These are phyloP conservation scores for Alternaria sp. DNA, from an alignment of 2,329 filamentous ascomycete species.

Conservation along the genomic window DNA sequence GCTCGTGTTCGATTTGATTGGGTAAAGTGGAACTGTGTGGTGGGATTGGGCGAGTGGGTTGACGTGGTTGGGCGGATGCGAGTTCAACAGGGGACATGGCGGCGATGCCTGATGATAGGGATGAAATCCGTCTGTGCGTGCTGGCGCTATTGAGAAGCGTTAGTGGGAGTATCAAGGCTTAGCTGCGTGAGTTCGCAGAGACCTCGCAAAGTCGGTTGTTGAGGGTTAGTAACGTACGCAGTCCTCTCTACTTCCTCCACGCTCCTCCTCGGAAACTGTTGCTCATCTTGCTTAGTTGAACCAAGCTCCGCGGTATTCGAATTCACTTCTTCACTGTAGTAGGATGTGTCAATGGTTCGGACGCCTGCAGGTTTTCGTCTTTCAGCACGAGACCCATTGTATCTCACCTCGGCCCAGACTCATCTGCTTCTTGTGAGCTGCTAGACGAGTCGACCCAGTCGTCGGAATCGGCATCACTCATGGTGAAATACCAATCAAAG, in stretches of 20 bases:
- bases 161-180: neutral
- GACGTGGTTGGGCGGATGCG: slow-evolving; percentile 3
- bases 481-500: neutral
- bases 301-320: neutral
- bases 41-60: neutral
- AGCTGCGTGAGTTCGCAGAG: neutral
- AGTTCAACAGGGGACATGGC: slow-evolving; percentile 1
- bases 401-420: neutral
- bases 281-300: neutral
- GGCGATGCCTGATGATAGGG: slow-evolving; percentile 8
- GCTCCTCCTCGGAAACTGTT: slow-evolving; percentile 2
- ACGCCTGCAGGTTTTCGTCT: neutral
- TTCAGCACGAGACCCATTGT: neutral
- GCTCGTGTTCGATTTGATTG: slow-evolving; percentile 3
- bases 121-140: slow-evolving; percentile 5
- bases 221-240: slow-evolving; percentile 8
- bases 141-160: neutral
- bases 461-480: slow-evolving; percentile 10
- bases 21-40: slow-evolving; percentile 10
- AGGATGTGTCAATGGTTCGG: neutral
- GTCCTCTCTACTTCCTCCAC: slow-evolving; percentile 12
- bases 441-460: slow-evolving; percentile 11
- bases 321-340: neutral
- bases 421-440: neutral
- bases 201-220: neutral